A percentile compares a stretch with the other conserved stretches of the same genome.
These are phyloP conservation scores for Skeletonema tropicum DNA, from an alignment of 108 stramenopile genomes.

Conservation along the genomic window DNA sequence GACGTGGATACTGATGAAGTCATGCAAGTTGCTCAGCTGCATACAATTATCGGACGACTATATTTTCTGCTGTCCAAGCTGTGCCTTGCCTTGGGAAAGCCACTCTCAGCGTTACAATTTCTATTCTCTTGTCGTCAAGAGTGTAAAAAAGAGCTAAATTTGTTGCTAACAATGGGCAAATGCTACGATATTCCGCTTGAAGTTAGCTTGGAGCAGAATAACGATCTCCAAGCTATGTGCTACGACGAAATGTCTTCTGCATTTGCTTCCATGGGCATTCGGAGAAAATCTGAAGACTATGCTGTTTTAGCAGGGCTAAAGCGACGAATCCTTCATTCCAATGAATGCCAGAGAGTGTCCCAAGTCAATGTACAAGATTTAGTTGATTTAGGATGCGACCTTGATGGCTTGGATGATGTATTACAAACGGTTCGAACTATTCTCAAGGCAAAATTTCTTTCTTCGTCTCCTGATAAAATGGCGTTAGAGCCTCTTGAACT, in stretches of 20 bases:
- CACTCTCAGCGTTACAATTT: slow-evolving; percentile 18
- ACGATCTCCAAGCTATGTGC: slow-evolving; percentile 28
- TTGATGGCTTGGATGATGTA: slow-evolving; percentile 19
- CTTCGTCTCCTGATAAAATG: slow-evolving; percentile 36
- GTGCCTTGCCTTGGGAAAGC: slow-evolving; percentile 11
- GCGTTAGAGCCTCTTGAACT: neutral
- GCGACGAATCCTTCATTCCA: slow-evolving; percentile 13
- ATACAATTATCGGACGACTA: slow-evolving; percentile 11
- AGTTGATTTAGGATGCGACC: slow-evolving; percentile 15
- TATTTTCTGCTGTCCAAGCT: slow-evolving; percentile 30
- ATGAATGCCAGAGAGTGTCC: slow-evolving; percentile 5
- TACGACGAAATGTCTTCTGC: slow-evolving; percentile 33
- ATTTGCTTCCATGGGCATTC: slow-evolving; percentile 23
- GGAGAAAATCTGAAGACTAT: slow-evolving; percentile 49
- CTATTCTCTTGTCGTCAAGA: slow-evolving; percentile 18
- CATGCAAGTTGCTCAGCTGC: slow-evolving; percentile 9
- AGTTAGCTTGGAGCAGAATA: slow-evolving; percentile 20
- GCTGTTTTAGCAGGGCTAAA: slow-evolving; percentile 38
- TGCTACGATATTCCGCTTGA: slow-evolving; percentile 12
- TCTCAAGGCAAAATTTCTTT: slow-evolving; percentile 34
- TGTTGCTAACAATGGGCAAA: slow-evolving; percentile 5
- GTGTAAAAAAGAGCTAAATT: slow-evolving; percentile 17
- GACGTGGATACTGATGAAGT: neutral
- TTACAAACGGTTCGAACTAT: slow-evolving; percentile 34
- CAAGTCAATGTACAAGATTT: slow-evolving; percentile 34